These are phyloP conservation scores for Hygrocybe coccinea DNA, from an alignment of 768 basidiomycete species.

Conservation along the genomic window DNA sequence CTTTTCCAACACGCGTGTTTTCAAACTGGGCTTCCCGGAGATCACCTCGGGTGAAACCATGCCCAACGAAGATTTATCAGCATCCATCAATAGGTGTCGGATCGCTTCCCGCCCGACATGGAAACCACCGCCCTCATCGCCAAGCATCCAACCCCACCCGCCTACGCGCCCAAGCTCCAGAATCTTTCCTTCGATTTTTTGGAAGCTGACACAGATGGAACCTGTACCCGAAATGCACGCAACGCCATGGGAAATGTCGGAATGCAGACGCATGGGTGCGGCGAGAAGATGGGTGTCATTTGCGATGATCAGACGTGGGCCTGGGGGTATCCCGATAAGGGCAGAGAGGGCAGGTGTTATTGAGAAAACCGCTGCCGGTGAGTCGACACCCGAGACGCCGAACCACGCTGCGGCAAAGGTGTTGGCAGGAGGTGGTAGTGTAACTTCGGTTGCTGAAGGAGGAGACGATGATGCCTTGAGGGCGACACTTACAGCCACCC, in stretches of 20 bases:
- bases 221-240: slow-evolving; percentile 81
- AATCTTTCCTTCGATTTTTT: slow-evolving; percentile 37
- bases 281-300: slow-evolving; percentile 87
- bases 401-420: slow-evolving; percentile 74
- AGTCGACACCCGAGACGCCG: slow-evolving; percentile 79
- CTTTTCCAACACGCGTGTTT: slow-evolving; percentile 42
- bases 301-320: slow-evolving; percentile 53
- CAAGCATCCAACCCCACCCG: slow-evolving; percentile 82
- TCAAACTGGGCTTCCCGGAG: slow-evolving; percentile 34
- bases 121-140: slow-evolving; percentile 81
- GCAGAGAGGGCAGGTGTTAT: slow-evolving; percentile 51
- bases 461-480: slow-evolving; percentile 41
- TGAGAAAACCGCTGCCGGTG: slow-evolving; percentile 53
- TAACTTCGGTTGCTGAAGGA: slow-evolving; percentile 10
- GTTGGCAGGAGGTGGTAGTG: slow-evolving; percentile 33
- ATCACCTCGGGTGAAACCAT: slow-evolving; percentile 19
- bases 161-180: slow-evolving; percentile 66
- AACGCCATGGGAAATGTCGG: slow-evolving; percentile 58
- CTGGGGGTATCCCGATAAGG: slow-evolving; percentile 54
- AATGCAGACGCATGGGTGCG: slow-evolving; percentile 61
- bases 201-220: slow-evolving; percentile 66
- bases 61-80: slow-evolving; percentile 46
- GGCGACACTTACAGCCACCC: slow-evolving; percentile 48
- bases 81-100: slow-evolving; percentile 57
- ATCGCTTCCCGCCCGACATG: slow-evolving; percentile 73